phyloP scores from a whole-genome alignment of 2,329 filamentous ascomycete genomes.

The Elsinoe necatrix region DNA sequence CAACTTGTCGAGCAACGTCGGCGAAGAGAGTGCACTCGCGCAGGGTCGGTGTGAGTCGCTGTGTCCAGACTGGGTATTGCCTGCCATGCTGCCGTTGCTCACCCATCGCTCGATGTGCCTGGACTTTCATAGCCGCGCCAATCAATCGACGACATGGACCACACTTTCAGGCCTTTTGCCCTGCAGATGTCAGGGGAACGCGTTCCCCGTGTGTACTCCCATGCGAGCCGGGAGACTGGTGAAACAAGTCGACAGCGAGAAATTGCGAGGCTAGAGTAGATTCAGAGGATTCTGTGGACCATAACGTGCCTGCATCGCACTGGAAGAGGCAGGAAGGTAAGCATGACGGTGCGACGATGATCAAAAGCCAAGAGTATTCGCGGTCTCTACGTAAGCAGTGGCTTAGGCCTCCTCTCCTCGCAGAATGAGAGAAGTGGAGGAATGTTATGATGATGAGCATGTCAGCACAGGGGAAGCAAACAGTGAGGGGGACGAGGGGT shows the following conservation, averaged over 20 bases:
- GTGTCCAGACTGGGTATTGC: not conserved
- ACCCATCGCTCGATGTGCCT: slow-evolving; percentile 7
- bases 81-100: not conserved
- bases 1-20: not conserved
- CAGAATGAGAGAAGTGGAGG: not conserved
- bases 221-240: not conserved
- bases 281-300: not conserved
- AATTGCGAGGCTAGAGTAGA: slow-evolving; percentile 1
- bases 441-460: not conserved
- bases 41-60: not conserved
- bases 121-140: not conserved
- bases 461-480: not conserved
- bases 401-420: not conserved
- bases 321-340: slow-evolving; percentile 2
- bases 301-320: slow-evolving; percentile 3
- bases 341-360: not conserved
- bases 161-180: not conserved
- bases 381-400: slow-evolving; percentile 9
- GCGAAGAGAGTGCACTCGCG: not conserved
- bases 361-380: slow-evolving; percentile 2
- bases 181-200: slow-evolving; percentile 10
- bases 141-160: slow-evolving; percentile 3
- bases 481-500: not conserved
- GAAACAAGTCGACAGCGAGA: slow-evolving; percentile 1
- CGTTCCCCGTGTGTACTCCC: not conserved